phyloP scores from a whole-genome alignment of 2,329 filamentous ascomycete species.

The Aspergillus arachidicola region DNA sequence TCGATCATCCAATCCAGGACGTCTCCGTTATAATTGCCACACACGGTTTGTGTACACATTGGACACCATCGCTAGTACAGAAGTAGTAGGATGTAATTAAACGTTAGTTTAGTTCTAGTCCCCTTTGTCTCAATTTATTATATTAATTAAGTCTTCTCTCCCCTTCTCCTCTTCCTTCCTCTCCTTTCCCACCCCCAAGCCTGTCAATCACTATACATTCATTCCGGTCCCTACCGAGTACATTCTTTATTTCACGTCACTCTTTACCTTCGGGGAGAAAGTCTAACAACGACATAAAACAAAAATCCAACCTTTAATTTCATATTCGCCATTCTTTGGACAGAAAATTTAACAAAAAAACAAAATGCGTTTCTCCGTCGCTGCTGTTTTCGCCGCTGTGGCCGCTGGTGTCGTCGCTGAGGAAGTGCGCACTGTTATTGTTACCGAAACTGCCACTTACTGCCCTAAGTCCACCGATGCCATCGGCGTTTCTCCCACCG shows the following conservation, averaged over 20 bases:
- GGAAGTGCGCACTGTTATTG: constrained; percentile 62
- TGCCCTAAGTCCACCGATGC: constrained; percentile 69
- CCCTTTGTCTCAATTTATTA: constrained; percentile 13
- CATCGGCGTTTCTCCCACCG: constrained; percentile 56
- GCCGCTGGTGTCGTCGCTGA: constrained; percentile 42
- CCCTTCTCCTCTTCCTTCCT: constrained; percentile 17
- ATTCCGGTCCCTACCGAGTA: constrained; percentile 42
- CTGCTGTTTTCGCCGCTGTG: constrained; percentile 40
- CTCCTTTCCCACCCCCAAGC: constrained; percentile 19
- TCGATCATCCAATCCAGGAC: neutral
- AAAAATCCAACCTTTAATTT: constrained; percentile 17
- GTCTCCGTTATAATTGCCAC: neutral
- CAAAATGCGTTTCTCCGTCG: constrained; percentile 56
- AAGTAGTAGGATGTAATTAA: neutral
- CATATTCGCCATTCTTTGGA: constrained; percentile 22
- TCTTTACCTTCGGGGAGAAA: constrained; percentile 16
- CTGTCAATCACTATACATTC: constrained; percentile 42
- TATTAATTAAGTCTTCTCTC: constrained; percentile 7
- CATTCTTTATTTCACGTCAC: constrained; percentile 37
- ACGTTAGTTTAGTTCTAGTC: neutral
- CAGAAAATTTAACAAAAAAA: constrained; percentile 19
- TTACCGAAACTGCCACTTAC: constrained; percentile 70
- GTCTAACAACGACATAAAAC: constrained; percentile 6
- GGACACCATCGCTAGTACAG: neutral
- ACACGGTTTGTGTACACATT: neutral